These are phyloP conservation scores for Moricandia arvensis DNA, from an alignment of 345 rosid genomes.

Conservation along the genomic window DNA sequence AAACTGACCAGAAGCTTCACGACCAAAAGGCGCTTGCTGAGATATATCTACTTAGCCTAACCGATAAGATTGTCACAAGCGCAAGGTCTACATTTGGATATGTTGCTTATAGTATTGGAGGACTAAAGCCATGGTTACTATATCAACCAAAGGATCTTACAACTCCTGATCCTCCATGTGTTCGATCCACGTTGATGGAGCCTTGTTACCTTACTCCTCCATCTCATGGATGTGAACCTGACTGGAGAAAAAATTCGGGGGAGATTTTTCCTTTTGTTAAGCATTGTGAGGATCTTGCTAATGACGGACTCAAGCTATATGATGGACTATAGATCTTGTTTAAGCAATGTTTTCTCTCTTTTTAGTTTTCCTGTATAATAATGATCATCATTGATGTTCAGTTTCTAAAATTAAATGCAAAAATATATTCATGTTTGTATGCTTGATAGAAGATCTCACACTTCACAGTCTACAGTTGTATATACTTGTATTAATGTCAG, in stretches of 20 bases:
- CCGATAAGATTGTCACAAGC: neutral
- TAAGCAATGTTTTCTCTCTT: neutral
- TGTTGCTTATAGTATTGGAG: neutral
- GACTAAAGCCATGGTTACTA: neutral
- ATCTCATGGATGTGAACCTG: neutral
- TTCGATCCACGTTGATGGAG: neutral
- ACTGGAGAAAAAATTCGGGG: neutral
- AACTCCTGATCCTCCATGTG: neutral
- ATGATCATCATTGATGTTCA: neutral
- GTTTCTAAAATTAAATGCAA: neutral
- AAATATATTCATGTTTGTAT: neutral
- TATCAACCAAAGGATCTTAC: neutral
- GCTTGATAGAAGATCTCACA: neutral
- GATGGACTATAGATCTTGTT: neutral
- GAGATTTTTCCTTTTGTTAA: neutral
- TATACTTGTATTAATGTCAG: neutral
- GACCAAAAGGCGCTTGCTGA: conserved; percentile 5
- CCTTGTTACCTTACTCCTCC: conserved; percentile 1
- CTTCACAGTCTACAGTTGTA: neutral
- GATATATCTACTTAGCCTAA: neutral
- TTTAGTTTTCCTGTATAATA: neutral
- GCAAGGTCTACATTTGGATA: neutral
- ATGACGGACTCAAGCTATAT: neutral
- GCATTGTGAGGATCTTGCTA: neutral
- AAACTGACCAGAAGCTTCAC: neutral